phyloP scores from a whole-genome alignment of 768 basidiomycete genomes.

The Tylopilus sp. region DNA sequence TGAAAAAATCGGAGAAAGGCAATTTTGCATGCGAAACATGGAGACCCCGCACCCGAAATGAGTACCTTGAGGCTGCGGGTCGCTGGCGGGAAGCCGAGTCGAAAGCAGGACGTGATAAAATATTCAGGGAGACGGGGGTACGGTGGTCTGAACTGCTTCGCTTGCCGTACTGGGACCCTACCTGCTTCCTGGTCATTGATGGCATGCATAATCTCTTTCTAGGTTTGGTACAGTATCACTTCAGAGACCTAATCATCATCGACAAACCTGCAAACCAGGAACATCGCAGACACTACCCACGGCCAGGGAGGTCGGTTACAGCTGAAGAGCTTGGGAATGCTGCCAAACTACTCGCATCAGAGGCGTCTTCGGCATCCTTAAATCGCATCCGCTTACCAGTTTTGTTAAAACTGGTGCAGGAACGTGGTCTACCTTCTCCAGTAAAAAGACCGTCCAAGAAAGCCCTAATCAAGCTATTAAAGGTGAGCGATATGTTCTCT shows the following conservation, averaged over 20 bases:
- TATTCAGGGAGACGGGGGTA: conserved; percentile 21
- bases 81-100: conserved; percentile 15
- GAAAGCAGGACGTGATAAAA: conserved; percentile 4
- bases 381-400: not conserved
- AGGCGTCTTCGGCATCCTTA: not conserved
- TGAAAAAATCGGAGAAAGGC: not conserved
- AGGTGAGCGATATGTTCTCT: not conserved
- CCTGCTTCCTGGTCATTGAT: conserved; percentile 30
- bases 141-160: conserved; percentile 28
- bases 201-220: conserved; percentile 39
- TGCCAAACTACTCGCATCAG: not conserved
- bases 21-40: conserved; percentile 4
- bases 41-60: conserved; percentile 7
- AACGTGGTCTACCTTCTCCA: not conserved
- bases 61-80: conserved; percentile 18
- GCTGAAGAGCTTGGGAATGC: not conserved
- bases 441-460: not conserved
- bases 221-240: conserved; percentile 4
- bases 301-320: not conserved
- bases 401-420: not conserved
- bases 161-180: conserved; percentile 37
- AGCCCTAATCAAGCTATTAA: not conserved
- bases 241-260: conserved; percentile 6
- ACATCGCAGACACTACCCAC: not conserved
- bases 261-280: conserved; percentile 1